phyloP scores from a whole-genome alignment of 1,284 basidiomycete species.

The Blastosporella zonata region DNA sequence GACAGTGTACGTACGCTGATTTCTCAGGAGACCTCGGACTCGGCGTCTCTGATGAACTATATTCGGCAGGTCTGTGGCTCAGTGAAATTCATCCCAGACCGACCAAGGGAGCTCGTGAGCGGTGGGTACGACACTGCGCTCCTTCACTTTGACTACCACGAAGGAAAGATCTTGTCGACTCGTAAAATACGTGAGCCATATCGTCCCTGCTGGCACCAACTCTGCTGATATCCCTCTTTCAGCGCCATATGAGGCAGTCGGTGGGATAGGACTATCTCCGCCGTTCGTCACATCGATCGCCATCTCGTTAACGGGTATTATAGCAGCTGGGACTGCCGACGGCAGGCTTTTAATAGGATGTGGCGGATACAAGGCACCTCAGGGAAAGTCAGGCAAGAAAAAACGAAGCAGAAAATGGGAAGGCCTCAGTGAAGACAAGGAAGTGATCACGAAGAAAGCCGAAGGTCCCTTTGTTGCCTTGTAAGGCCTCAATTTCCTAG shows the following conservation, averaged over 20 bases:
- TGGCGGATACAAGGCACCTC: conserved; percentile 55
- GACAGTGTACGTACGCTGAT: conserved; percentile 49
- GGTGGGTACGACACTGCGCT: conserved; percentile 72
- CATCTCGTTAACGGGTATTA: conserved; percentile 51
- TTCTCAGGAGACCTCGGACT: too few relatives aligned
- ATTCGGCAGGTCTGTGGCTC: conserved; percentile 59
- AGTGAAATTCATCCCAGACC: conserved; percentile 65
- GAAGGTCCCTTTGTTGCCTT: conserved; percentile 69
- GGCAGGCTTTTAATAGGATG: conserved; percentile 67
- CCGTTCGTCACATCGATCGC: conserved; percentile 67
- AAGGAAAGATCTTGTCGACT: conserved; percentile 56
- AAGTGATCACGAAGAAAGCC: conserved; percentile 49
- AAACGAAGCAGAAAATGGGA: conserved; percentile 70
- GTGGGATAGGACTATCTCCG: conserved; percentile 59
- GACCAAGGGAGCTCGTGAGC: conserved; percentile 68
- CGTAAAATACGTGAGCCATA: conserved; percentile 52
- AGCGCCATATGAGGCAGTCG: conserved; percentile 41
- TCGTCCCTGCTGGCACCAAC: background rate
- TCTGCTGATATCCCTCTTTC: background rate
- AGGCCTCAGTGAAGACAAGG: conserved; percentile 51
- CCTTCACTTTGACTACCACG: conserved; percentile 63
- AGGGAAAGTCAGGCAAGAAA: conserved; percentile 34
- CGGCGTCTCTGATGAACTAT: background rate
- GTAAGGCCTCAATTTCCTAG: conserved; percentile 37
- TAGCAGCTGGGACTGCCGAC: conserved; percentile 73